Percentiles rank a stretch among this genome's conserved stretches.
phyloP scores from a whole-genome alignment of 2,329 filamentous ascomycete genomes.

The Penicillium expansum region DNA sequence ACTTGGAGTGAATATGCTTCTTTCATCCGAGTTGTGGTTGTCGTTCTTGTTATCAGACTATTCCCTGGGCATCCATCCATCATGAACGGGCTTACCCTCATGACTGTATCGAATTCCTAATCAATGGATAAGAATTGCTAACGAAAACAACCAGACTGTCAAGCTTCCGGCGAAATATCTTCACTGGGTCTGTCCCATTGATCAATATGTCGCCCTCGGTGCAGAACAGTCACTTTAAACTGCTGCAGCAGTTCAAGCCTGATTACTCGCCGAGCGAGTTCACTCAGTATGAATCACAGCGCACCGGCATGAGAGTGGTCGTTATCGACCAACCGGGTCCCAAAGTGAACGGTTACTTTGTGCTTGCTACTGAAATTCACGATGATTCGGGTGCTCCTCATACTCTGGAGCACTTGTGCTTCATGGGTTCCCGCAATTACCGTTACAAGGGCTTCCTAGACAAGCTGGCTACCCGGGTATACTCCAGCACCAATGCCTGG shows the following conservation, averaged over 20 bases:
- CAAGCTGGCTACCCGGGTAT: slow-evolving; percentile 88
- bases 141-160: slow-evolving; percentile 21
- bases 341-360: slow-evolving; percentile 94
- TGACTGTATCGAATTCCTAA: neutral
- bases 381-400: slow-evolving; percentile 94
- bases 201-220: slow-evolving; percentile 56
- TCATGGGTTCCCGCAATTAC: slow-evolving; percentile 91
- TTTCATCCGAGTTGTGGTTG: neutral
- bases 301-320: slow-evolving; percentile 91
- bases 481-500: slow-evolving; percentile 95
- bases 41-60: neutral
- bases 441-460: slow-evolving; percentile 93
- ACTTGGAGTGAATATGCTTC: neutral
- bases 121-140: slow-evolving; percentile 12
- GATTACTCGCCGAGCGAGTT: slow-evolving; percentile 87
- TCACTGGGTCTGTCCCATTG: slow-evolving; percentile 21
- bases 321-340: slow-evolving; percentile 90
- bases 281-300: slow-evolving; percentile 92
- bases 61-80: neutral
- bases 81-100: neutral
- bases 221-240: slow-evolving; percentile 66
- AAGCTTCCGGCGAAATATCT: slow-evolving; percentile 20
- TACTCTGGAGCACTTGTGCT: slow-evolving; percentile 77
- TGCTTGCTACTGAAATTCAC: slow-evolving; percentile 92
- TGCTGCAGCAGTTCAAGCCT: slow-evolving; percentile 78